phyloP scores from a whole-genome alignment of 495 filamentous ascomycete species.

The Penicillium chermesinum region DNA sequence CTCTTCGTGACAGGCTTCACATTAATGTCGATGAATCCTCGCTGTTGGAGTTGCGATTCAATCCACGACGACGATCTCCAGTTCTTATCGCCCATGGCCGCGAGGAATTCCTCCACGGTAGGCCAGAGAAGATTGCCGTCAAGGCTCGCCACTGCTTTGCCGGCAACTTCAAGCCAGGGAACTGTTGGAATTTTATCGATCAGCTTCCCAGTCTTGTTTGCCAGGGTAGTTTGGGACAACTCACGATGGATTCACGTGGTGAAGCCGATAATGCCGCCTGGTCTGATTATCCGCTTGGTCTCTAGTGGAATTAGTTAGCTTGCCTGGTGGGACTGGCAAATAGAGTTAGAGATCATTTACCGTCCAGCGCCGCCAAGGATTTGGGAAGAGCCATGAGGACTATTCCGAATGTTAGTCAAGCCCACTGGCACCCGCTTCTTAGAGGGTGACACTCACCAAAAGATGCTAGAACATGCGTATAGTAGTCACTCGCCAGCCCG shows the following conservation, averaged over 20 bases:
- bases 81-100: constrained; percentile 15
- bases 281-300: constrained; percentile 31
- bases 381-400: constrained; percentile 26
- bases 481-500: constrained; percentile 22
- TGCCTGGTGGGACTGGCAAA: not conserved
- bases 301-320: constrained; percentile 18
- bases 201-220: not conserved
- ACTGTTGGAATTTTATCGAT: constrained; percentile 10
- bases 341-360: constrained; percentile 10
- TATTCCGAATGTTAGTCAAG: constrained; percentile 6
- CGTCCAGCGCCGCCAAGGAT: constrained; percentile 25
- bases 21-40: constrained; percentile 26
- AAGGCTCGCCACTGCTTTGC: constrained; percentile 23
- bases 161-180: constrained; percentile 25
- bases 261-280: constrained; percentile 31
- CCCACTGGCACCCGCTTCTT: too few species aligned
- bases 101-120: constrained; percentile 21
- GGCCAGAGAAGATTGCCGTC: constrained; percentile 27
- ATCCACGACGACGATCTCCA: constrained; percentile 32
- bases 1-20: constrained; percentile 18
- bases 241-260: constrained; percentile 34
- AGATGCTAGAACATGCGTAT: constrained; percentile 30
- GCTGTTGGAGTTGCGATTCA: constrained; percentile 25
- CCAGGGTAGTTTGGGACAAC: constrained; percentile 4
- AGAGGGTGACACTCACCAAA: constrained; percentile 36